These are phyloP conservation scores for Plasmodium knowlesi DNA, from an alignment of 169 alveolate genomes.

Conservation along the genomic window DNA sequence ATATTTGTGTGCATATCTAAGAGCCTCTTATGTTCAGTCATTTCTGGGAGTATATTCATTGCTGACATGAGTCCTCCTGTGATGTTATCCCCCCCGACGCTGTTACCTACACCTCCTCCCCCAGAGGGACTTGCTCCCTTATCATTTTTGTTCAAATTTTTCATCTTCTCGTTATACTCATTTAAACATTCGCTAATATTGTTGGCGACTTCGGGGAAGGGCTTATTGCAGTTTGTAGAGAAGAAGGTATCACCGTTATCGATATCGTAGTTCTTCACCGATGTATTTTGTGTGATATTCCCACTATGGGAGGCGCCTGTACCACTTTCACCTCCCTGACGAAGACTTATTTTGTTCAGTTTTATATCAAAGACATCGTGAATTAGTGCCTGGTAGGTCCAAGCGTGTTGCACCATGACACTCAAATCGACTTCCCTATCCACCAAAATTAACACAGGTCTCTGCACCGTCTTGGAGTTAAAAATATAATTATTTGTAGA, in stretches of 20 bases:
- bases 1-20: slow-evolving; percentile 89
- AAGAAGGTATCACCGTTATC: slow-evolving; percentile 79
- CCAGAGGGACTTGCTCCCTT: slow-evolving; percentile 14
- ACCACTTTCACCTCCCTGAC: not conserved
- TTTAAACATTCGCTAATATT: slow-evolving; percentile 81
- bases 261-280: slow-evolving; percentile 74
- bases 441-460: slow-evolving; percentile 86
- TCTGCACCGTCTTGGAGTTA: slow-evolving; percentile 77
- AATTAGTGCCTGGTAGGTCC: slow-evolving; percentile 91
- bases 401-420: slow-evolving; percentile 90
- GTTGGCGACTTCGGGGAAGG: slow-evolving; percentile 85
- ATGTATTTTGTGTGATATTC: not conserved
- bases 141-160: slow-evolving; percentile 74
- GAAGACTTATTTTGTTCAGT: slow-evolving; percentile 80
- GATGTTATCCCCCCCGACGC: slow-evolving; percentile 23
- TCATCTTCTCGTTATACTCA: slow-evolving; percentile 78
- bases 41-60: slow-evolving; percentile 88
- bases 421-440: slow-evolving; percentile 88
- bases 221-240: slow-evolving; percentile 73
- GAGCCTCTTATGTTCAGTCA: slow-evolving; percentile 88
- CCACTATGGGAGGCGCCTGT: not conserved
- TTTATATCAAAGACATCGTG: slow-evolving; percentile 87
- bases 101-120: not conserved
- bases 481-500: slow-evolving; percentile 75
- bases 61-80: slow-evolving; percentile 85